These are phyloP conservation scores for Penicillium robsamsonii DNA, from an alignment of 495 filamentous ascomycete genomes.

Conservation along the genomic window DNA sequence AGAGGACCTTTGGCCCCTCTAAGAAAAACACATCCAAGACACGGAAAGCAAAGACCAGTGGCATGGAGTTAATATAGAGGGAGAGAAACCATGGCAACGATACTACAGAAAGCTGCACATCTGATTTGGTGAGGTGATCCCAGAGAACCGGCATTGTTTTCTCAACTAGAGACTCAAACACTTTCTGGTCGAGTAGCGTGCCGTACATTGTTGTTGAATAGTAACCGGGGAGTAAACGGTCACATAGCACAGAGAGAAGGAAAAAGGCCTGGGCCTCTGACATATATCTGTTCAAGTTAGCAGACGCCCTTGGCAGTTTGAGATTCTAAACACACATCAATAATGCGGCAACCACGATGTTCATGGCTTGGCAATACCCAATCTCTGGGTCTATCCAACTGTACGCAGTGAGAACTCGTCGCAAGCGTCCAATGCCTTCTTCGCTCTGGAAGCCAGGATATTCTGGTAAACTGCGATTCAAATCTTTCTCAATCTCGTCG, in stretches of 20 bases:
- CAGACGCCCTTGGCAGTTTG: neutral
- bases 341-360: conserved; percentile 93
- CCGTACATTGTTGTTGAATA: conserved; percentile 99
- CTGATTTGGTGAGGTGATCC: conserved; percentile 92
- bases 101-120: conserved; percentile 98
- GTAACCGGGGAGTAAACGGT: conserved; percentile 90
- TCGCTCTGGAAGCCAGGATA: conserved; percentile 97
- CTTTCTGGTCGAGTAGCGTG: conserved; percentile 90
- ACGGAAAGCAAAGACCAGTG: conserved; percentile 91
- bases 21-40: conserved; percentile 98
- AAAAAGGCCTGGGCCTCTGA: conserved; percentile 96
- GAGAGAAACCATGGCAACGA: conserved; percentile 98
- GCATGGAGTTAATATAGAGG: conserved; percentile 99
- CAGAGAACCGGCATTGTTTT: conserved; percentile 98
- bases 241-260: conserved; percentile 86
- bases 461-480: conserved; percentile 93
- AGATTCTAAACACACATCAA: conserved; percentile 61
- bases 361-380: conserved; percentile 99
- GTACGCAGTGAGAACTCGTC: conserved; percentile 90
- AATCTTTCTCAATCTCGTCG: conserved; percentile 97
- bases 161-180: conserved; percentile 95
- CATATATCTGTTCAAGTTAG: conserved; percentile 69
- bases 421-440: conserved; percentile 86
- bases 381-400: conserved; percentile 95
- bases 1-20: conserved; percentile 94